These are phyloP conservation scores for Wickerhamia fluorescens DNA, from an alignment of 805 yeast genomes.

Conservation along the genomic window DNA sequence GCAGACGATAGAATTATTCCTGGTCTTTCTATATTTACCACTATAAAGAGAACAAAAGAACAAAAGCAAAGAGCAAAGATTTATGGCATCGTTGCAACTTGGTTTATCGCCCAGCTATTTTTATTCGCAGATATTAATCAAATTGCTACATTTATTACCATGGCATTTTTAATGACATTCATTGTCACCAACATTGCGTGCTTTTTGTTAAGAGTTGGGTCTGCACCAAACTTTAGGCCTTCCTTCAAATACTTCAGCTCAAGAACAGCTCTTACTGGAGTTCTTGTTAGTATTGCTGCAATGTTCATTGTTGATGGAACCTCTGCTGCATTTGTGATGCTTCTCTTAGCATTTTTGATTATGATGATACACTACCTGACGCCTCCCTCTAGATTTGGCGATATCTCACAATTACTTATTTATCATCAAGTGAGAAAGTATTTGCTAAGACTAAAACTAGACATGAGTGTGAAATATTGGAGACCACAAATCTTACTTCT, in stretches of 20 bases:
- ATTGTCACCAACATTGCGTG: slow-evolving; percentile 93
- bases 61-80: slow-evolving; percentile 49
- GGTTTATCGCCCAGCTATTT: slow-evolving; percentile 78
- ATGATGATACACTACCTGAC: slow-evolving; percentile 79
- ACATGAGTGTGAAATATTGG: slow-evolving; percentile 93
- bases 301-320: slow-evolving; percentile 94
- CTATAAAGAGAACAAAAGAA: slow-evolving; percentile 33
- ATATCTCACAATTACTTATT: slow-evolving; percentile 89
- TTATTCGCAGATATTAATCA: slow-evolving; percentile 86
- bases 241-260: slow-evolving; percentile 83
- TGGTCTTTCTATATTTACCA: slow-evolving; percentile 50
- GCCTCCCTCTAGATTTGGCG: slow-evolving; percentile 98
- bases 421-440: slow-evolving; percentile 97
- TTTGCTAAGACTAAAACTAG: slow-evolving; percentile 71
- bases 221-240: slow-evolving; percentile 98
- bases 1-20: slow-evolving; percentile 88
- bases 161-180: slow-evolving; percentile 96
- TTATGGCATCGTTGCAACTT: slow-evolving; percentile 64
- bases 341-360: slow-evolving; percentile 59
- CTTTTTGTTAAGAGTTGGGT: slow-evolving; percentile 74
- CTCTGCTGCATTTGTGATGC: slow-evolving; percentile 72
- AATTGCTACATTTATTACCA: slow-evolving; percentile 90
- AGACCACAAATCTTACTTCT: slow-evolving; percentile 87
- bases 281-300: slow-evolving; percentile 60
- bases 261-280: slow-evolving; percentile 75